These are phyloP conservation scores for Kwoniella shivajii DNA, from an alignment of 1,284 basidiomycete genomes.

Conservation along the genomic window DNA sequence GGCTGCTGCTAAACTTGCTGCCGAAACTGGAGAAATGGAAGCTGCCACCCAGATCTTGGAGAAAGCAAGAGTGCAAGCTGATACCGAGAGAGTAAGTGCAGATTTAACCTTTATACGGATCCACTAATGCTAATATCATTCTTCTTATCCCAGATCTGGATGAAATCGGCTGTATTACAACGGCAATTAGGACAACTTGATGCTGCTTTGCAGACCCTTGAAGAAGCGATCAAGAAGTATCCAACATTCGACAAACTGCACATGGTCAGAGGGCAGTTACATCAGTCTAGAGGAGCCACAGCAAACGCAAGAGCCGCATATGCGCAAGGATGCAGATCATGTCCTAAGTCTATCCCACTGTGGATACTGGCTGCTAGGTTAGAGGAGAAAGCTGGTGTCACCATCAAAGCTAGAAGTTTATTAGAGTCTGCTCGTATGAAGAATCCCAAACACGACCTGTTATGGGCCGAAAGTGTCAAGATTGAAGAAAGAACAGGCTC, in stretches of 20 bases:
- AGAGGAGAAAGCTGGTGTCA: slow-evolving; percentile 82
- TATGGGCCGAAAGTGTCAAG: slow-evolving; percentile 89
- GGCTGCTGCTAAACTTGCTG: slow-evolving; percentile 93
- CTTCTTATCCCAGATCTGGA: slow-evolving; percentile 74
- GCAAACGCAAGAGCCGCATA: slow-evolving; percentile 74
- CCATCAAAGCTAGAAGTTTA: slow-evolving; percentile 89
- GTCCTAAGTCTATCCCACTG: slow-evolving; percentile 76
- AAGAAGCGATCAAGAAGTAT: slow-evolving; percentile 76
- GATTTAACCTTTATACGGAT: slow-evolving; percentile 12
- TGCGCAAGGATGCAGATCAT: slow-evolving; percentile 76
- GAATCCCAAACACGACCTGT: slow-evolving; percentile 76
- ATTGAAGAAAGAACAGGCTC: slow-evolving; percentile 86
- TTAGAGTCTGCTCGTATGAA: slow-evolving; percentile 86
- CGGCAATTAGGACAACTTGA: slow-evolving; percentile 77
- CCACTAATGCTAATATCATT: not conserved
- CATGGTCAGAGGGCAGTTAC: slow-evolving; percentile 94
- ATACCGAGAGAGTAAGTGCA: slow-evolving; percentile 81
- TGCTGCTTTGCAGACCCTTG: slow-evolving; percentile 73
- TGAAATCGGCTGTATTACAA: slow-evolving; percentile 96
- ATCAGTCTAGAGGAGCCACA: slow-evolving; percentile 64
- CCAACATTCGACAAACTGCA: slow-evolving; percentile 87
- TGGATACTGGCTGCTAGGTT: slow-evolving; percentile 87
- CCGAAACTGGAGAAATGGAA: slow-evolving; percentile 84
- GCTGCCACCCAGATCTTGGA: slow-evolving; percentile 84
- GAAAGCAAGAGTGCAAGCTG: slow-evolving; percentile 84